Conservation (phyloP, 768 basidiomycete genomes). For the Mycena belliarum region DNA sequence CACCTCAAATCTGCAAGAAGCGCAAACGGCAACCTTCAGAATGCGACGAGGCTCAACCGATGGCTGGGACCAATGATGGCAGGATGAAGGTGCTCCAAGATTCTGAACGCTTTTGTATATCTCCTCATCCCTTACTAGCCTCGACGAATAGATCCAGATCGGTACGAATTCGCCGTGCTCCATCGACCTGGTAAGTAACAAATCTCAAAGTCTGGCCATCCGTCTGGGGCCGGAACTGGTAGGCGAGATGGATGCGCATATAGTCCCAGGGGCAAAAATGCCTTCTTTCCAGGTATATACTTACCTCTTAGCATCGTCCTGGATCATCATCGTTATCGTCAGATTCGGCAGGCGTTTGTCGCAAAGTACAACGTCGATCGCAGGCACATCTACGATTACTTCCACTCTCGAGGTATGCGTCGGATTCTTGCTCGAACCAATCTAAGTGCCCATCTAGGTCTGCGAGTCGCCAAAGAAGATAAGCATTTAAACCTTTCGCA, state of each 20-base stretch:
- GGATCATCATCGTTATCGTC: neutral
- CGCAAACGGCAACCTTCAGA: constrained; percentile 12
- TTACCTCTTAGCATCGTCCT: neutral
- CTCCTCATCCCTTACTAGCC: constrained; percentile 1
- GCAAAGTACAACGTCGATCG: constrained; percentile 17
- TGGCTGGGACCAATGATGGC: neutral
- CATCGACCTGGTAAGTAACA: neutral
- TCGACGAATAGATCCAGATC: constrained; percentile 17
- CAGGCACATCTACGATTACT: constrained; percentile 45
- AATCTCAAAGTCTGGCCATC: constrained; percentile 10
- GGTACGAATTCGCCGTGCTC: neutral
- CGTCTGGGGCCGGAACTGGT: constrained; percentile 20
- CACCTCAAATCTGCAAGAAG: constrained; percentile 1
- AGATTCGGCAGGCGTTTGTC: constrained; percentile 19
- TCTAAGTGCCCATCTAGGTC: constrained; percentile 31
- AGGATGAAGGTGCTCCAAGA: neutral
- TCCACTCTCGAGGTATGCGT: constrained; percentile 45
- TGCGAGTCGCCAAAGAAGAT: constrained; percentile 67
- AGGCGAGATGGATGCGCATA: constrained; percentile 70
- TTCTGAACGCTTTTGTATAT: neutral
- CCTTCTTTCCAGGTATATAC: constrained; percentile 51
- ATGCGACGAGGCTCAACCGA: neutral
- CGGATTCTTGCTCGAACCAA: neutral
- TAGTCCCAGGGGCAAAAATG: constrained; percentile 75
- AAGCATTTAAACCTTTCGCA: constrained; percentile 55